These are phyloP conservation scores for Aspergillus proliferans DNA, from an alignment of 2,329 filamentous ascomycete species.

Conservation along the genomic window DNA sequence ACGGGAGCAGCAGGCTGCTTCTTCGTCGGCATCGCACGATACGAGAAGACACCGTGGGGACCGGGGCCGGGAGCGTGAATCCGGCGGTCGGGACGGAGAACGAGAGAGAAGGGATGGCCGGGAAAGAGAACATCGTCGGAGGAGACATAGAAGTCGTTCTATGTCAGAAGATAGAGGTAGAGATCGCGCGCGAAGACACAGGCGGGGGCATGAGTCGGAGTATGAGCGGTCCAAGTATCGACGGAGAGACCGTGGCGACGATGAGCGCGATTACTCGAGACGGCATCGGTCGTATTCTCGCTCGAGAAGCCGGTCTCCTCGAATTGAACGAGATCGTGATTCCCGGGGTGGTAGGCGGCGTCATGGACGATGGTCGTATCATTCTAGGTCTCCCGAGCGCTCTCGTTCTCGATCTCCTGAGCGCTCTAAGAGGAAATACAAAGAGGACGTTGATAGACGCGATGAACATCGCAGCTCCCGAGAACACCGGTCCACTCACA, in stretches of 20 bases:
- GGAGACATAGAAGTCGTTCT: conserved; percentile 23
- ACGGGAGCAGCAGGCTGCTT: conserved; percentile 29
- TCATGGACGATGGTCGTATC: conserved; percentile 5
- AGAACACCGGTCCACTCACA: conserved; percentile 5
- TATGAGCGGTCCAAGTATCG: conserved; percentile 13
- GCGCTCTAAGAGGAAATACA: conserved; percentile 9
- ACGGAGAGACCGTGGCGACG: conserved; percentile 9
- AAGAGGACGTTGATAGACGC: conserved; percentile 5
- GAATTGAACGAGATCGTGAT: conserved; percentile 3
- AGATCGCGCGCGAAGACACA: conserved; percentile 18
- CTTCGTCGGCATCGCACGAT: conserved; percentile 25
- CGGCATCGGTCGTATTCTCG: conserved; percentile 15
- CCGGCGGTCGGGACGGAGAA: conserved; percentile 14
- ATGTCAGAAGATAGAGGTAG: conserved; percentile 20
- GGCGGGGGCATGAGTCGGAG: conserved; percentile 13
- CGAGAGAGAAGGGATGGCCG: conserved; percentile 16
- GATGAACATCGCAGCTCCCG: background rate
- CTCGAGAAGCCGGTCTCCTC: conserved; percentile 17
- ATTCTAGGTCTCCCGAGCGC: conserved; percentile 14
- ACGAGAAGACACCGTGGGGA: conserved; percentile 28
- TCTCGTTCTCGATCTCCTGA: conserved; percentile 15
- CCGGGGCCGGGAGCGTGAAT: background rate
- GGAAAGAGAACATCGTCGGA: conserved; percentile 19
- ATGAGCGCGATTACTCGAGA: conserved; percentile 6
- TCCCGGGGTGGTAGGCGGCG: conserved; percentile 10